A percentile compares a stretch with the other conserved stretches of the same genome.
phyloP scores from a whole-genome alignment of 163 green algal genomes.

The Prototheca cutis region DNA sequence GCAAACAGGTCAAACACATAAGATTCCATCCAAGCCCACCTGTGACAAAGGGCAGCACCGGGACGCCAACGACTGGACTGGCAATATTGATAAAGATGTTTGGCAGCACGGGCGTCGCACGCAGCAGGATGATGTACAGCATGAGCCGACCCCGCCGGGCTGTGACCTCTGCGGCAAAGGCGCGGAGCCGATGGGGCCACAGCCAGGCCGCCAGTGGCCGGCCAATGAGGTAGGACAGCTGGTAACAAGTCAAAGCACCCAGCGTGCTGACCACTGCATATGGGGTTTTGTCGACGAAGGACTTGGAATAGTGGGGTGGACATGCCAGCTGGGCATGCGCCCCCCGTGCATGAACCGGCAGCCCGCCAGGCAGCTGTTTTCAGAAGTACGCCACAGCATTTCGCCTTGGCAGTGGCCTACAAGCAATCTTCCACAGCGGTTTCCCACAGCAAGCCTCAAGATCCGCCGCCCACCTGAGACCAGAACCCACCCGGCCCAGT shows the following conservation, averaged over 20 bases:
- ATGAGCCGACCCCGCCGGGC: slow-evolving; percentile 38
- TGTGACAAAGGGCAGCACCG: slow-evolving; percentile 35
- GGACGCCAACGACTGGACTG: slow-evolving; percentile 57
- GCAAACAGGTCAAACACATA: too few relatives aligned
- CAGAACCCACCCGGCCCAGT: slow-evolving; percentile 19
- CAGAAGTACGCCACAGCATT: too few relatives aligned
- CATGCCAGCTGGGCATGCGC: too few relatives aligned
- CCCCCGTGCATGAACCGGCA: too few relatives aligned
- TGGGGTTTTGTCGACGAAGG: too few relatives aligned
- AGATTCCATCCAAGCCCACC: too few relatives aligned
- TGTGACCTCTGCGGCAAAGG: slow-evolving; percentile 36
- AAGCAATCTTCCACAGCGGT: slow-evolving; percentile 4
- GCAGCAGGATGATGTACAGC: slow-evolving; percentile 67
- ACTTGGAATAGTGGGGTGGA: too few relatives aligned
- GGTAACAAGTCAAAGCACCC: slow-evolving; percentile 35
- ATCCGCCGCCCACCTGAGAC: slow-evolving; percentile 21
- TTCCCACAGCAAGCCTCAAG: too few relatives aligned
- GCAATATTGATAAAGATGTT: slow-evolving; percentile 74
- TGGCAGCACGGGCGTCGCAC: slow-evolving; percentile 59
- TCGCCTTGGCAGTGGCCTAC: too few relatives aligned
- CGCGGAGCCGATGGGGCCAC: slow-evolving; percentile 30
- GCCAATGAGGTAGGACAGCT: slow-evolving; percentile 29
- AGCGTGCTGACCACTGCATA: slow-evolving; percentile 33
- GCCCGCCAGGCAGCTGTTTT: too few relatives aligned
- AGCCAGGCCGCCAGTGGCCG: slow-evolving; percentile 25